Evolutionary conservation across 2,329 filamentous ascomycete species (phyloP), one percentile per base, ranked within the genome.

Genomic region (Fusarium domesticum): DNA sequence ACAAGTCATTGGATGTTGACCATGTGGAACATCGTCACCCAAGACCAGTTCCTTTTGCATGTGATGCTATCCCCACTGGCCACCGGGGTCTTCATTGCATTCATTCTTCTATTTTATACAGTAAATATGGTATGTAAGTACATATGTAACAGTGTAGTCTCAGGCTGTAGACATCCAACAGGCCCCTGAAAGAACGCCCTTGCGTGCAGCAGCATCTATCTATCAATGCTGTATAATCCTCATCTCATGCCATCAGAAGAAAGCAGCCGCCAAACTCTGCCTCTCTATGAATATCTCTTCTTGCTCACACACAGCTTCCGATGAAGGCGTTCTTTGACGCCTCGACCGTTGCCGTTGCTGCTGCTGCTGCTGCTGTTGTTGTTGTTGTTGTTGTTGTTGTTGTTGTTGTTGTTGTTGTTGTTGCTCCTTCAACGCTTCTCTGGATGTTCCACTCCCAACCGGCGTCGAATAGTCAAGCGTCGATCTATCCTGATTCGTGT

Each of bases 281-380:
- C 45, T 58, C 35, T 51, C 40, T 34, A 55, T 33, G 19, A 53
- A 53, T 10, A 50, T 42, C 5, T 46, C 47, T 25, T 54, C 45
- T 16, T 47, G 38, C n/a, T 53, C 46, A 16, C 30, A 39, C n/a
- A 35, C 6, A 11, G 19, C 4, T 35, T 55, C 53, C 4, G 39
- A 19, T 11, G 43, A 45, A 5, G 44, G 38, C 7, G 39, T 37
- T 15, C 28, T 48, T 32, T 47, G 53, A 37, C 36, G 37, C 20
- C 33, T 42, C 15, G 23, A 23, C n/a, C n/a, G n/a, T n/a, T n/a
- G n/a, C n/a, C n/a, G n/a, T n/a, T n/a, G n/a, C n/a, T n/a, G n/a
- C n/a, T n/a, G n/a, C n/a, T n/a, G n/a, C 18, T 31, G 55, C 35
- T 46, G 42, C 3, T 45, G 34, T 38, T 30, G 19, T 28, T 39